Conservation (phyloP, 2,329 filamentous ascomycete genomes). For the Fusarium napiforme region DNA sequence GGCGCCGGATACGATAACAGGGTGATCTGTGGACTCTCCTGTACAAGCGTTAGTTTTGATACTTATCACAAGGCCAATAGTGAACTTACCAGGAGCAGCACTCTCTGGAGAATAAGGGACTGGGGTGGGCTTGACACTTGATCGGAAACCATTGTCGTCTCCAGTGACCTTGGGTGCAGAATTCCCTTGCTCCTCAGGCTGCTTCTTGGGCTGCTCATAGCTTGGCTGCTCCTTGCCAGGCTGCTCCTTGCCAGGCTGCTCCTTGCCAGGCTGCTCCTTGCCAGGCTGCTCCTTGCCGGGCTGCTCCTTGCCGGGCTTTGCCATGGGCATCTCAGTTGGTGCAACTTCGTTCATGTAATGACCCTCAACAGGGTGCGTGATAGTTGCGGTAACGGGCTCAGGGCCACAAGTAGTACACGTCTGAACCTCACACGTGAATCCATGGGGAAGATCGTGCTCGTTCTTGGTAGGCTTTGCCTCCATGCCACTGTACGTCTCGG, state of each 20-base stretch:
- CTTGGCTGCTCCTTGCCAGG: background rate
- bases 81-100: slow-evolving; percentile 5
- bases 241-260: background rate
- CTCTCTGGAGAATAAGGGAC: background rate
- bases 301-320: background rate
- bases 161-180: background rate
- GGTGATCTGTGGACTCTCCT: slow-evolving; percentile 3
- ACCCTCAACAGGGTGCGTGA: slow-evolving; percentile 21
- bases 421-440: slow-evolving; percentile 30
- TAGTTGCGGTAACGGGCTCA: slow-evolving; percentile 24
- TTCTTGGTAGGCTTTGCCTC: slow-evolving; percentile 9
- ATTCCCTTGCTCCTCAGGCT: background rate
- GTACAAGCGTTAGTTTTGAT: background rate
- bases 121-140: slow-evolving; percentile 6
- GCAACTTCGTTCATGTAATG: slow-evolving; percentile 52
- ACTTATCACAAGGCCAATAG: background rate
- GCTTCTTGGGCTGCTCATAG: background rate
- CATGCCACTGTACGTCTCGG: slow-evolving; percentile 28
- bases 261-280: background rate
- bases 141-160: slow-evolving; percentile 1
- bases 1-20: slow-evolving; percentile 13
- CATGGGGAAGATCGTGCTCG: slow-evolving; percentile 14
- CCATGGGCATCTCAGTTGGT: background rate
- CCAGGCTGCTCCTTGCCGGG: background rate
- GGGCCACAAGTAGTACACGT: slow-evolving; percentile 26